Conservation (phyloP, 768 basidiomycete species). For the Tylopilus plumbeoviolaceoides region DNA sequence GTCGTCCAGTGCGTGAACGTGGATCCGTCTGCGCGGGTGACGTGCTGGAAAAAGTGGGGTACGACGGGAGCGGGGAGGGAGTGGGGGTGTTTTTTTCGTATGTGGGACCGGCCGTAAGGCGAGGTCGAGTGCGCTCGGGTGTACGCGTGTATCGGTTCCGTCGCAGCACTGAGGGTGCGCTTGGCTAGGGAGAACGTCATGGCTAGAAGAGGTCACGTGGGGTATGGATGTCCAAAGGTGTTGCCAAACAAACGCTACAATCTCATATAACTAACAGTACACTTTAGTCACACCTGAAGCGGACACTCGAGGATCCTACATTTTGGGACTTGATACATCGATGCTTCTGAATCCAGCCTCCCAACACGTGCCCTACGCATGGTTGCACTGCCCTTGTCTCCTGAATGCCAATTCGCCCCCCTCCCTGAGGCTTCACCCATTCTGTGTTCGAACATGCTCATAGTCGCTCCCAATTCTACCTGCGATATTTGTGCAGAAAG, state of each 20-base stretch:
- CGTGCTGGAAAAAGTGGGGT: conserved; percentile 80
- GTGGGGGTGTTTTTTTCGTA: conserved; percentile 67
- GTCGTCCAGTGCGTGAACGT: conserved; percentile 88
- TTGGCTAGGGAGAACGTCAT: conserved; percentile 18
- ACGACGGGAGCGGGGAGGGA: conserved; percentile 79
- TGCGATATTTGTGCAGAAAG: conserved; percentile 15
- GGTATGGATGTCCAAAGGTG: no score
- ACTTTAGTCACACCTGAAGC: no score
- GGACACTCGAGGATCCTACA: no score
- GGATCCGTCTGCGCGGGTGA: conserved; percentile 84
- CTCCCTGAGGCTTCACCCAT: no score
- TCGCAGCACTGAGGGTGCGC: conserved; percentile 2
- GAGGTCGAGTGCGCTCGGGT: conserved; percentile 57
- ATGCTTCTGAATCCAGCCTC: no score
- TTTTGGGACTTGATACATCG: no score
- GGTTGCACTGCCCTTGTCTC: no score
- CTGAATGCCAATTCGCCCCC: no score
- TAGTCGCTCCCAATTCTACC: conserved; percentile 5
- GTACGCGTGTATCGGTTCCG: conserved; percentile 12
- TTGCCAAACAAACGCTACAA: no score
- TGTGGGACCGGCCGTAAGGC: conserved; percentile 80
- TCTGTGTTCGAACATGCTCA: no score
- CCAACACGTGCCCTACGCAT: no score
- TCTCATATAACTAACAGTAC: no score
- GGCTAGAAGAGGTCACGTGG: neutral